Evolutionary conservation across 805 yeast species (phyloP).

Genomic region (Sugiyamaella chiloensis): DNA sequence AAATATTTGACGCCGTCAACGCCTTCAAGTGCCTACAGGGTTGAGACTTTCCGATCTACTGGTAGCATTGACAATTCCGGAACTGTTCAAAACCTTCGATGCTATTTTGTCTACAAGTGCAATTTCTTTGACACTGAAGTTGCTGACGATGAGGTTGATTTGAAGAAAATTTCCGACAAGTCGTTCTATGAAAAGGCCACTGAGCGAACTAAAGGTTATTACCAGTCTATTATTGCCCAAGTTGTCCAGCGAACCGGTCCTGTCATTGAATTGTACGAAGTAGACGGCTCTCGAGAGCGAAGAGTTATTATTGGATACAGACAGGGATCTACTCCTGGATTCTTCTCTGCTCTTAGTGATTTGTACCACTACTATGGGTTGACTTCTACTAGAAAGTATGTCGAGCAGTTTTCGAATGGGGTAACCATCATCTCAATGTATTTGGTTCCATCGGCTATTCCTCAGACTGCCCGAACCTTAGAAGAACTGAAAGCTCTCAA

Average conservation of each 20-base stretch:
- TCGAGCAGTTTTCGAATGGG: slow-evolving; percentile 91
- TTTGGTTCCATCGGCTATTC: slow-evolving; percentile 59
- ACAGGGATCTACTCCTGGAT: slow-evolving; percentile 79
- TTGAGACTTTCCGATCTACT: slow-evolving; percentile 71
- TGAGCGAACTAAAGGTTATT: slow-evolving; percentile 71
- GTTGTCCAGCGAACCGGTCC: slow-evolving; percentile 84
- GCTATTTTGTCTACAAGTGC: slow-evolving; percentile 83
- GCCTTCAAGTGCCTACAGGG: slow-evolving; percentile 51
- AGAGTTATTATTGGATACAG: slow-evolving; percentile 86
- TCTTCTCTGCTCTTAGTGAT: slow-evolving; percentile 80
- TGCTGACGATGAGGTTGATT: slow-evolving; percentile 44
- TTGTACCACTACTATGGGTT: slow-evolving; percentile 86
- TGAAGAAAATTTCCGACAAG: slow-evolving; percentile 70
- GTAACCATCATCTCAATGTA: slow-evolving; percentile 84
- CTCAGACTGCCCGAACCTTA: slow-evolving; percentile 34
- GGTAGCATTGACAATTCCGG: slow-evolving; percentile 30
- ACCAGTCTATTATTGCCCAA: slow-evolving; percentile 65
- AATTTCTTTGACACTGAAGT: slow-evolving; percentile 40
- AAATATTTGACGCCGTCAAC: slow-evolving; percentile 51
- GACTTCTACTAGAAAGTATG: slow-evolving; percentile 81
- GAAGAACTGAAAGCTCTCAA: slow-evolving; percentile 30
- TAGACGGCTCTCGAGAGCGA: slow-evolving; percentile 77
- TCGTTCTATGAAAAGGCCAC: slow-evolving; percentile 78
- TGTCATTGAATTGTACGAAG: slow-evolving; percentile 79
- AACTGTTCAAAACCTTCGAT: slow-evolving; percentile 51